Conservation (phyloP, 768 basidiomycete species). For the Cubamyces sp. region DNA sequence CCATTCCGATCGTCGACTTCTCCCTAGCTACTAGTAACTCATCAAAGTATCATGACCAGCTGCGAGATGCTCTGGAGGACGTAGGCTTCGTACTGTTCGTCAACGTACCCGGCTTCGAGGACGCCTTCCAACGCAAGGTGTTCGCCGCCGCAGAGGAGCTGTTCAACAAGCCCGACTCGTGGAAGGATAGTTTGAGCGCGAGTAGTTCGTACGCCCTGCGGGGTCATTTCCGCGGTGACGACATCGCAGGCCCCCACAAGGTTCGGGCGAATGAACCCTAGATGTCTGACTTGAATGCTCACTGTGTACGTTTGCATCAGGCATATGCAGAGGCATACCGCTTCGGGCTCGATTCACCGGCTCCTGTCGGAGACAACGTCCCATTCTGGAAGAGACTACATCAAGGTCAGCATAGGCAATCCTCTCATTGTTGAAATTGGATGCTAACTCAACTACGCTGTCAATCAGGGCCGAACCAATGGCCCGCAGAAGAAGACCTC, state of each 20-base stretch:
- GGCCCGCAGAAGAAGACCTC: conserved; percentile 34
- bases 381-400: conserved; percentile 39
- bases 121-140: conserved; percentile 28
- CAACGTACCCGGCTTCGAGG: conserved; percentile 38
- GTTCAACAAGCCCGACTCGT: conserved; percentile 33
- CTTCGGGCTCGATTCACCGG: conserved; percentile 34
- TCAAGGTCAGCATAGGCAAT: conserved; percentile 29
- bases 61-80: conserved; percentile 35
- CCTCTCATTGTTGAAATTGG: not conserved
- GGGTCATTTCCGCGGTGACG: conserved; percentile 37
- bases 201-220: conserved; percentile 32
- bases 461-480: conserved; percentile 36
- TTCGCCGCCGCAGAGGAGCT: conserved; percentile 30
- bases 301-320: conserved; percentile 19
- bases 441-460: not conserved
- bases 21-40: conserved; percentile 6
- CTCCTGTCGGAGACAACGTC: conserved; percentile 26
- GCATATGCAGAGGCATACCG: conserved; percentile 38
- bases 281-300: not conserved
- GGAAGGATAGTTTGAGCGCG: conserved; percentile 35
- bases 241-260: conserved; percentile 32
- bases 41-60: conserved; percentile 12
- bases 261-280: conserved; percentile 9
- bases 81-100: conserved; percentile 34
- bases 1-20: conserved; percentile 21